Percentiles rank a stretch among this genome's conserved stretches.
Evolutionary conservation across 352 stramenopile species (phyloP).

Genomic region (Phytophthora kernoviae): DNA sequence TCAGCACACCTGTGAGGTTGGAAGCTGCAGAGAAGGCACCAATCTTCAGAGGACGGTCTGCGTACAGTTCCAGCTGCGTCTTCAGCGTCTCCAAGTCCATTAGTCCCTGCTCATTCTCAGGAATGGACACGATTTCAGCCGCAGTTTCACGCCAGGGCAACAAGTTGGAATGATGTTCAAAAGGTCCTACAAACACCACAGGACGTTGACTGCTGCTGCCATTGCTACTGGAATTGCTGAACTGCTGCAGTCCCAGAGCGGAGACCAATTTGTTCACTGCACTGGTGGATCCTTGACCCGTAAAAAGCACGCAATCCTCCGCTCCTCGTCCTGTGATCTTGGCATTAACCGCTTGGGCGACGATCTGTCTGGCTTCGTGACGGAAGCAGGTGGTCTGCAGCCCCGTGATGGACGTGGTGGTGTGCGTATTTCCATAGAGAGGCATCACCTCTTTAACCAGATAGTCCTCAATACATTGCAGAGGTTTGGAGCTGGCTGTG

Average conservation of each 20-base stretch:
- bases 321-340: conserved; percentile 88
- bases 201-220: conserved; percentile 29
- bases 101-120: conserved; percentile 48
- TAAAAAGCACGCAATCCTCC: conserved; percentile 96
- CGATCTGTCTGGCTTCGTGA: conserved; percentile 94
- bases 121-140: conserved; percentile 79
- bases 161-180: conserved; percentile 98
- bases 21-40: conserved; percentile 94
- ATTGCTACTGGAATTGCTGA: conserved; percentile 5
- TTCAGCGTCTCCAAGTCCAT: conserved; percentile 68
- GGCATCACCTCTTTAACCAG: conserved; percentile 88
- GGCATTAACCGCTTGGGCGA: conserved; percentile 91
- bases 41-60: conserved; percentile 66
- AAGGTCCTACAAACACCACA: conserved; percentile 93
- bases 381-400: conserved; percentile 94
- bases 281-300: conserved; percentile 83
- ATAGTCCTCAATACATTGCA: conserved; percentile 92
- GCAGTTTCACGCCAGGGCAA: conserved; percentile 95
- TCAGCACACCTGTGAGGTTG: conserved; percentile 95
- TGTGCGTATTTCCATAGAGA: conserved; percentile 98
- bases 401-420: conserved; percentile 81
- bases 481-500: conserved; percentile 90
- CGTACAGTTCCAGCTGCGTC: conserved; percentile 53
- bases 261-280: conserved; percentile 84
- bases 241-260: conserved; percentile 61